Percentiles rank a stretch among this genome's conserved stretches.
Evolutionary conservation across 345 rosid genomes (phyloP).

Genomic region (Reutealis trisperma): DNA sequence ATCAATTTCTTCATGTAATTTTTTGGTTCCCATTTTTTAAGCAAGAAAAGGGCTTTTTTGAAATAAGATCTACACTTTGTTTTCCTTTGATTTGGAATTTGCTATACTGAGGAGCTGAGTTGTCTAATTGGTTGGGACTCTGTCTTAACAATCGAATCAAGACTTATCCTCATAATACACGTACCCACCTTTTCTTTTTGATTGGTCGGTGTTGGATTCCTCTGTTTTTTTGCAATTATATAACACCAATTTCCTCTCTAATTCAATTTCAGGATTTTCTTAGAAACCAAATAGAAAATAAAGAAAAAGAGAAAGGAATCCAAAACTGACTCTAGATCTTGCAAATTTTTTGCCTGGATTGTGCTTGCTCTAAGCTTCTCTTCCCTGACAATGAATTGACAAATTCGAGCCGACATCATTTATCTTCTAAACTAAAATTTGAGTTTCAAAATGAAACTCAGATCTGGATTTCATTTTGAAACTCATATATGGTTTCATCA

Average conservation of each 20-base stretch:
- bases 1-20: background rate
- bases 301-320: background rate
- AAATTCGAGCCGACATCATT: background rate
- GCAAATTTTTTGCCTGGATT: background rate
- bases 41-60: background rate
- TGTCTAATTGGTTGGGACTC: conserved; percentile 60
- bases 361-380: background rate
- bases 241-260: background rate
- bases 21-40: background rate
- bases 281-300: background rate
- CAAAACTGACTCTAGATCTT: background rate
- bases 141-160: conserved; percentile 86
- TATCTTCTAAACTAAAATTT: too few species aligned
- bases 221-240: background rate
- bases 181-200: conserved; percentile 28
- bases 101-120: background rate
- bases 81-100: background rate
- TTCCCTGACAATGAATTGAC: background rate
- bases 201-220: background rate
- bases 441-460: too few species aligned
- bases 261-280: background rate
- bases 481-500: too few species aligned
- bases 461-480: too few species aligned
- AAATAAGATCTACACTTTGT: conserved; percentile 21
- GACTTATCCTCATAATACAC: conserved; percentile 70